A percentile compares a stretch with the other conserved stretches of the same genome.
These are phyloP conservation scores for Aspergillus sclerotialis DNA, from an alignment of 2,329 filamentous ascomycete species.

Conservation along the genomic window DNA sequence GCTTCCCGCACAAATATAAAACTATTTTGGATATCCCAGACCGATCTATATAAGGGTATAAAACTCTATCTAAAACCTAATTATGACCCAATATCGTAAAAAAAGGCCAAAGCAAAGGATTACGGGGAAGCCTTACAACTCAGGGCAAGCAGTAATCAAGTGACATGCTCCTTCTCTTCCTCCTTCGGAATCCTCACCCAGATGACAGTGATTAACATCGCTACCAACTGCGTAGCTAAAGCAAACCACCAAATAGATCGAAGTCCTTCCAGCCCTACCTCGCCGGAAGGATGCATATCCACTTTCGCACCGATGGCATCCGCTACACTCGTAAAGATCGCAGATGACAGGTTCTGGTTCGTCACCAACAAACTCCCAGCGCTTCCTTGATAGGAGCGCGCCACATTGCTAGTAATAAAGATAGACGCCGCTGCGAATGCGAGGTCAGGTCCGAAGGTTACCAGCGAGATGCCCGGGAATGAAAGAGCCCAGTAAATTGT, in stretches of 20 bases:
- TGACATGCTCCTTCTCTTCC: constrained; percentile 29
- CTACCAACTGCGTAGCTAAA: constrained; percentile 27
- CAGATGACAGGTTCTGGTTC: constrained; percentile 40
- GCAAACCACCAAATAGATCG: constrained; percentile 38
- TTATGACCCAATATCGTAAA: no score
- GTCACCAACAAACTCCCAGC: constrained; percentile 42
- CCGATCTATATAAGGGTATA: no score
- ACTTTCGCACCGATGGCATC: constrained; percentile 32
- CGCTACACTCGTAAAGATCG: constrained; percentile 31
- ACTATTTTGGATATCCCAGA: no score
- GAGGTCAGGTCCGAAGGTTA: constrained; percentile 43
- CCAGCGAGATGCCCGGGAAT: constrained; percentile 38
- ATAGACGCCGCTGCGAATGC: constrained; percentile 44
- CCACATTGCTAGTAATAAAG: constrained; percentile 42
- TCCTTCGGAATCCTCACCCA: constrained; percentile 39
- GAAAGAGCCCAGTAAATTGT: constrained; percentile 42
- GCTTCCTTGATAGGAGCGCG: constrained; percentile 41
- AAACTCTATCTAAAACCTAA: no score
- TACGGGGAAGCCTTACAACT: no score
- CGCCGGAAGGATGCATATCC: constrained; percentile 12
- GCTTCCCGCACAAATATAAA: no score
- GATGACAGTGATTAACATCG: constrained; percentile 27
- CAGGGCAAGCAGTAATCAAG: no score
- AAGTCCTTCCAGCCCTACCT: constrained; percentile 27
- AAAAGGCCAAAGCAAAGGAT: no score